Evolutionary conservation across 1,139 yeast genomes (phyloP), one percentile per base, ranked within the genome.

Genomic region (Magnusiomyces paraingens): DNA sequence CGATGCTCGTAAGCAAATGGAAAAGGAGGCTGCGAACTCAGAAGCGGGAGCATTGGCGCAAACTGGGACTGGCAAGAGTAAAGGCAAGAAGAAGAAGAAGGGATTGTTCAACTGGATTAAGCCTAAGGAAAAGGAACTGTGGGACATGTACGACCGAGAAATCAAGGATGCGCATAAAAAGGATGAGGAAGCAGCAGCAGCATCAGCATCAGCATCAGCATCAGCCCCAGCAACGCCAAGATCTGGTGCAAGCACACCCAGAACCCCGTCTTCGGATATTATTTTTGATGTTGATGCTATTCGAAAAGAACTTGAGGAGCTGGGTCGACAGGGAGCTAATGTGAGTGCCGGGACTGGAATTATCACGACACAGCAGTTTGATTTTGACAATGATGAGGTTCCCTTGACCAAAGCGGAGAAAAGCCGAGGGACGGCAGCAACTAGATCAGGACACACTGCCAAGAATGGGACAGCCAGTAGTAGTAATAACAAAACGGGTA

Each of bases 51-150:
- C 10, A 40, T 50, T 12, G 47, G 66, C 48, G 60, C 68, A 51
- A 26, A 26, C 32, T 26, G 32, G 32, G 32, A 26, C 32, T 5
- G 32, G 32, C 4, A 70, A 68, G 47, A 61, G 65, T 58, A 66
- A 64, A 53, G 63, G 63, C 18, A 66, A 64, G 46, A 63, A 66
- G 49, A 63, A 66, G 49, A 73, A 74, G 62, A 73, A 61, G 52
- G 56, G 59, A 44, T 70, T 67, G 47, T 62, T 65, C 57, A 62
- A 69, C 38, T 80, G 89, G 84, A 80, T 86, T 69, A 81, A 79
- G 59, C 90, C 93, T 2, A 85, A 86, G 67, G 83, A 83, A 73
- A 86, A 80, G 69, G 88, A 80, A 63, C 90, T 97, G 96, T 89
- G 89, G 96, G 91, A 83, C 53, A 80, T 82, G 65, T 83, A 83